Conservation (phyloP, 2,329 filamentous ascomycete genomes). For the Rhinocladiella similis region DNA sequence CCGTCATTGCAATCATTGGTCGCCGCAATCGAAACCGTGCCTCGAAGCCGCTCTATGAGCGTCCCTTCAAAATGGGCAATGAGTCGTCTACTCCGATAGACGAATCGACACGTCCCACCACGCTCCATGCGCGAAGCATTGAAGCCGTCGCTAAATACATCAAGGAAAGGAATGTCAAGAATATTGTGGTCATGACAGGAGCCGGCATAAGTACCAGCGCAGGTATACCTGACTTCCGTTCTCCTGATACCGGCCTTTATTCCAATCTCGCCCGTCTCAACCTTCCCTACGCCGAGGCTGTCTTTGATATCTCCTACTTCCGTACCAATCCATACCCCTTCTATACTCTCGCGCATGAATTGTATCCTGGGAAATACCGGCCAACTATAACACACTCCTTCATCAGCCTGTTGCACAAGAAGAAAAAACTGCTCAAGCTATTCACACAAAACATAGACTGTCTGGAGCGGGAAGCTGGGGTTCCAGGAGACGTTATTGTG, state of each 20-base stretch:
- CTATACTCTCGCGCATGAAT: conserved; percentile 85
- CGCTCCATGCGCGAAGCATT: conserved; percentile 68
- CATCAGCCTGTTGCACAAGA: conserved; percentile 76
- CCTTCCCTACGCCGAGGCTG: conserved; percentile 84
- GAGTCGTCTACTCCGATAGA: conserved; percentile 70
- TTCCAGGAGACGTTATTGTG: conserved; percentile 77
- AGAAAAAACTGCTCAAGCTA: conserved; percentile 75
- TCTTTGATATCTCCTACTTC: conserved; percentile 94
- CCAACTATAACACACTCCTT: conserved; percentile 92
- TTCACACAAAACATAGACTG: conserved; percentile 99
- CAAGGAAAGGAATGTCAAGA: conserved; percentile 63
- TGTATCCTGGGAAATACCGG: conserved; percentile 85
- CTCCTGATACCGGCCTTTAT: conserved; percentile 89
- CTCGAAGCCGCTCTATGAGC: conserved; percentile 36
- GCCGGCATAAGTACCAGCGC: conserved; percentile 70
- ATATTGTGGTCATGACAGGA: conserved; percentile 85
- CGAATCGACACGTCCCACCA: conserved; percentile 63
- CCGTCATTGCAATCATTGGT: conserved; percentile 45
- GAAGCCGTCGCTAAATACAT: conserved; percentile 79
- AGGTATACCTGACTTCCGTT: conserved; percentile 88
- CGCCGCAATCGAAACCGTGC: conserved; percentile 48
- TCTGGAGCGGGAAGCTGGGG: conserved; percentile 81
- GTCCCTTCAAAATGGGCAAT: conserved; percentile 73
- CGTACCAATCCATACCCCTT: conserved; percentile 81
- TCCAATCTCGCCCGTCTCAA: conserved; percentile 84